Evolutionary conservation across 139 green algal species (phyloP), one percentile per base, ranked within the genome.

Genomic region (Desmodesmus armatus): DNA sequence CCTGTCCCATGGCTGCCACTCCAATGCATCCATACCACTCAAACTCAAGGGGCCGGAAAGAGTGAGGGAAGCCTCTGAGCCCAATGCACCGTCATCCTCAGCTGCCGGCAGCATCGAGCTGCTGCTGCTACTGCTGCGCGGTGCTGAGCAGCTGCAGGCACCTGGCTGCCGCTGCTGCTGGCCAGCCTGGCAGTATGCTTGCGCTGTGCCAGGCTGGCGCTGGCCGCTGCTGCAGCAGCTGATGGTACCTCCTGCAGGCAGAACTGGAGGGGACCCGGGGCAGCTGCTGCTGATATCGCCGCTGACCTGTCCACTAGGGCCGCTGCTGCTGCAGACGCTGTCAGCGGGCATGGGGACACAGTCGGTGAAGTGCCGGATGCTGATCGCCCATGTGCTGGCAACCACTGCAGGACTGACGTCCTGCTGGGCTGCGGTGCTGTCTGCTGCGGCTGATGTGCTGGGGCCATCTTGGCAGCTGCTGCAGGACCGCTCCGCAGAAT

Each of bases 281-380:
- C 35, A 13, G 13, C 19, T 51, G 37, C 67, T 51, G 37, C 3
- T 75, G 67, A 31, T 75, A 37, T 75, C 44, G 40, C 9, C 71
- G 4, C 27, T 41, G 44, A 65, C 41, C 41, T 62, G 62, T 5
- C 47, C 23, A 41, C 71, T 79, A 9, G n/a, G 23, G 60, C 60
- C 62, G 76, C 76, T 71, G 76, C 37, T 82, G 55, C 76, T 82
- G 76, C 76, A 82, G 3, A 82, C 37, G 15, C 76, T 82, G 47
- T 82, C 76, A 7, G 76, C 37, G 2, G 76, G 53, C 37, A 82
- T 71, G 5, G 76, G 76, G 5, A 82, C 47, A 44, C 76, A 82
- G 55, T 82, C 76, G 1, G 76, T 82, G 55, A 82, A 82, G 76
- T 82, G 76, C 19, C 76, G 76, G 23, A 82, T 82, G 27, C 72